These are phyloP conservation scores for Gonapodya sp. DNA, from an alignment of 192 early-diverging fungal genomes.

Conservation along the genomic window DNA sequence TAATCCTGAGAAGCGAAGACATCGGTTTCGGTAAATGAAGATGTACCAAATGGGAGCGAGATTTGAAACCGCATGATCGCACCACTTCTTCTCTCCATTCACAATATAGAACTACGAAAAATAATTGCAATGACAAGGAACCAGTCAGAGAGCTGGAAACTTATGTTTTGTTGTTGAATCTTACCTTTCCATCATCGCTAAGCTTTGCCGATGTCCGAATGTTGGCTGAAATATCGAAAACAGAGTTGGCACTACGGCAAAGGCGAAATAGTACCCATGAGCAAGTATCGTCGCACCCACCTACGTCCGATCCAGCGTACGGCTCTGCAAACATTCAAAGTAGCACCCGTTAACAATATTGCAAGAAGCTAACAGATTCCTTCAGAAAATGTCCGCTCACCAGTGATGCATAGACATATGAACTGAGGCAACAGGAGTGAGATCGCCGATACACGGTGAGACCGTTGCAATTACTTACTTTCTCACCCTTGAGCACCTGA, in stretches of 20 bases:
- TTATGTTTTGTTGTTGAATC: neutral
- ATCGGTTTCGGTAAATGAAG: too few species aligned
- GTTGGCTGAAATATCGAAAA: conserved; percentile 66
- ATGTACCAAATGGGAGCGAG: neutral
- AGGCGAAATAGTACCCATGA: too few species aligned
- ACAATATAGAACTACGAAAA: too few species aligned
- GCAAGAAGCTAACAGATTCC: conserved; percentile 71
- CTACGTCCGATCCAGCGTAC: conserved; percentile 12
- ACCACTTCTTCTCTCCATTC: conserved; percentile 81
- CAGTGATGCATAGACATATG: too few species aligned
- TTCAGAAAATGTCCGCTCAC: too few species aligned
- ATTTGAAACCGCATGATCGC: conserved; percentile 32
- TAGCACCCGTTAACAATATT: too few species aligned
- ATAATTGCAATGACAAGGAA: too few species aligned
- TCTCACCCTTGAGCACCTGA: conserved; percentile 56
- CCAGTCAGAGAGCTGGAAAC: too few species aligned
- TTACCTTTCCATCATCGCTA: conserved; percentile 47
- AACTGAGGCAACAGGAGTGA: too few species aligned
- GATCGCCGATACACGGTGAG: neutral
- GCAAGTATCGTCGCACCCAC: neutral
- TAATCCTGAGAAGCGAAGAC: neutral
- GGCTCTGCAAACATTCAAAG: too few species aligned
- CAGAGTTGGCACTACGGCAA: too few species aligned
- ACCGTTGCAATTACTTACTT: too few species aligned
- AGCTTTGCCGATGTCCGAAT: conserved; percentile 55